Conservation (phyloP, 495 filamentous ascomycete species). For the Platismatia glauca region DNA sequence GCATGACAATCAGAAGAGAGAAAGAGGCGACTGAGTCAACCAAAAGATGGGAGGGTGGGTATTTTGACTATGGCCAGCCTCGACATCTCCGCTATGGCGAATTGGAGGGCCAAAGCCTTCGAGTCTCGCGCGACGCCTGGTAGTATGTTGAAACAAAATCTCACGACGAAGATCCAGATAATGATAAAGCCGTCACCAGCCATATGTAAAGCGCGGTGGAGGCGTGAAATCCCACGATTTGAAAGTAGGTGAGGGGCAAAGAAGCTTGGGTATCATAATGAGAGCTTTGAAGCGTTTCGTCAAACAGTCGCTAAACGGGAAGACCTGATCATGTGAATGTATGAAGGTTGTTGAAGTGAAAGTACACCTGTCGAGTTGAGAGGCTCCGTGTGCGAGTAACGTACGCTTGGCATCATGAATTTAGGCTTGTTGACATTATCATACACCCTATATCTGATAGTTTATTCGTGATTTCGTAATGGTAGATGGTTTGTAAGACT, state of each 20-base stretch:
- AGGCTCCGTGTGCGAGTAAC: background rate
- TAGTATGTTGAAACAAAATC: background rate
- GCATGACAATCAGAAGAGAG: background rate
- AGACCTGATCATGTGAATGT: background rate
- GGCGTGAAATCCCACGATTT: background rate
- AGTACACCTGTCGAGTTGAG: background rate
- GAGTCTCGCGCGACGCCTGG: background rate
- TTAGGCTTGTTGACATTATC: background rate
- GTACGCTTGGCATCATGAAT: background rate
- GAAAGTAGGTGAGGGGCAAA: background rate
- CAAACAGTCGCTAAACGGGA: background rate
- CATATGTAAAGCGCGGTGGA: background rate
- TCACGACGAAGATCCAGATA: background rate
- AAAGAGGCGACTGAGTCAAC: background rate
- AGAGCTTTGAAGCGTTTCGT: background rate
- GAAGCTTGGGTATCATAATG: background rate
- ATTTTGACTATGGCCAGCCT: background rate
- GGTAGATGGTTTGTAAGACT: background rate
- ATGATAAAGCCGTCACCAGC: background rate
- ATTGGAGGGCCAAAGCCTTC: background rate
- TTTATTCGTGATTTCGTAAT: background rate
- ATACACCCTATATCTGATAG: background rate
- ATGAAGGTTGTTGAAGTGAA: background rate
- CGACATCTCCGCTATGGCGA: background rate
- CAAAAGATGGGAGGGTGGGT: background rate